These are phyloP conservation scores for Porodaedalea pini DNA, from an alignment of 1,284 basidiomycete species.

Conservation along the genomic window DNA sequence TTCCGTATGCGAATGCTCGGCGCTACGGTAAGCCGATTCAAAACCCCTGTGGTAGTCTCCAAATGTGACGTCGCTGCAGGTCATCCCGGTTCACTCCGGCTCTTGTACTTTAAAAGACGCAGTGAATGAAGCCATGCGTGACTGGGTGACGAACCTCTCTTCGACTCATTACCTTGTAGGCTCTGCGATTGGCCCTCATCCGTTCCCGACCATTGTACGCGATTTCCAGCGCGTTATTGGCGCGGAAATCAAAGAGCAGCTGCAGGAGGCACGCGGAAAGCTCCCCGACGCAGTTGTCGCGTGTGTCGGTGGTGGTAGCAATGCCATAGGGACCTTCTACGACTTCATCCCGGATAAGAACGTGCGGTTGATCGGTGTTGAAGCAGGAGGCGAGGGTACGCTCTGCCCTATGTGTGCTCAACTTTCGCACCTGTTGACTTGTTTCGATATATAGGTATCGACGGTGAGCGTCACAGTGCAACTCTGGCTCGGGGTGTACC, in stretches of 20 bases:
- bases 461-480: constrained; percentile 87
- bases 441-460: constrained; percentile 52
- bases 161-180: constrained; percentile 97
- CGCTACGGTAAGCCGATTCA: constrained; percentile 57
- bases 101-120: constrained; percentile 97
- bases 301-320: constrained; percentile 96
- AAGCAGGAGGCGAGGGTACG: constrained; percentile 90
- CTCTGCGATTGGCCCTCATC: constrained; percentile 96
- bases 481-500: constrained; percentile 87
- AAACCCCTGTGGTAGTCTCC: neutral
- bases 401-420: constrained; percentile 5
- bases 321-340: constrained; percentile 96
- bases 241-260: constrained; percentile 89
- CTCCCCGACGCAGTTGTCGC: constrained; percentile 94
- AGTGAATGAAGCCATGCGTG: constrained; percentile 94
- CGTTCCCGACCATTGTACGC: constrained; percentile 97
- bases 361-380: constrained; percentile 88
- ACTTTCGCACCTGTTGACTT: neutral
- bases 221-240: constrained; percentile 98
- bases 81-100: constrained; percentile 92
- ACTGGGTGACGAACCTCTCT: constrained; percentile 96
- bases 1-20: constrained; percentile 99
- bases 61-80: constrained; percentile 41
- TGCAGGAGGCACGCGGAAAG: constrained; percentile 72
- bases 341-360: constrained; percentile 87